Percentiles rank a stretch among this genome's conserved stretches.
Conservation (phyloP, 805 yeast species). For the Starmera quercuum region DNA sequence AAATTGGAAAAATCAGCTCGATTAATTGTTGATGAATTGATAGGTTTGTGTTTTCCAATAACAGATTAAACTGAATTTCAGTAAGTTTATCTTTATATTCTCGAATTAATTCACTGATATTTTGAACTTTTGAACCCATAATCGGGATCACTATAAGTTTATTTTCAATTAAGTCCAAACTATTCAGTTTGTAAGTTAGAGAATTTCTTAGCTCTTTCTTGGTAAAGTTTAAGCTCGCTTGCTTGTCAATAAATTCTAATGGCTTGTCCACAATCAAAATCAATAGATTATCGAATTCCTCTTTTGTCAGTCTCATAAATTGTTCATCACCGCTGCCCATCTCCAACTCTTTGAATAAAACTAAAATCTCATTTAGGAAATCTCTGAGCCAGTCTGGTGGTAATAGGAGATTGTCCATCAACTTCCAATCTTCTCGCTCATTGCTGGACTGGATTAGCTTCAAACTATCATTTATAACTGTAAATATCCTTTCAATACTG, state of each 20-base stretch:
- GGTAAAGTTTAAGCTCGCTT: slow-evolving; percentile 20
- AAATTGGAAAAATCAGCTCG: slow-evolving; percentile 65
- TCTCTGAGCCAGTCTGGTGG: slow-evolving; percentile 81
- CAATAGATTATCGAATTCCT: slow-evolving; percentile 29
- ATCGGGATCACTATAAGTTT: slow-evolving; percentile 41
- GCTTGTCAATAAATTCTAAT: slow-evolving; percentile 19
- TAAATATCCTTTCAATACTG: slow-evolving; percentile 31
- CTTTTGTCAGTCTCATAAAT: slow-evolving; percentile 33
- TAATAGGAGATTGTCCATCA: slow-evolving; percentile 46
- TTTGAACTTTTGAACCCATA: slow-evolving; percentile 25
- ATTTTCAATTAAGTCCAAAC: slow-evolving; percentile 49
- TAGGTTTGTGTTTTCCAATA: slow-evolving; percentile 46
- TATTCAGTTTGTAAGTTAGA: slow-evolving; percentile 45
- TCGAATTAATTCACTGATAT: slow-evolving; percentile 24
- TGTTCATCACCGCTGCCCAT: slow-evolving; percentile 13
- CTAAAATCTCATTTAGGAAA: slow-evolving; percentile 53
- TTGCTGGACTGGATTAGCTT: slow-evolving; percentile 10
- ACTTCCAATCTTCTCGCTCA: slow-evolving; percentile 22
- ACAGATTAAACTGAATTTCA: slow-evolving; percentile 35
- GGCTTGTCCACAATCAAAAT: slow-evolving; percentile 36
- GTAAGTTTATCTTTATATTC: slow-evolving; percentile 31
- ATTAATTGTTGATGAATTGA: slow-evolving; percentile 55
- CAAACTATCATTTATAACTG: slow-evolving; percentile 30
- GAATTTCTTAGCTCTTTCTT: slow-evolving; percentile 16
- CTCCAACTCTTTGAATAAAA: slow-evolving; percentile 39